Percentiles rank a stretch among this genome's conserved stretches.
phyloP scores from a whole-genome alignment of 352 stramenopile genomes.

The Pythium biforme region DNA sequence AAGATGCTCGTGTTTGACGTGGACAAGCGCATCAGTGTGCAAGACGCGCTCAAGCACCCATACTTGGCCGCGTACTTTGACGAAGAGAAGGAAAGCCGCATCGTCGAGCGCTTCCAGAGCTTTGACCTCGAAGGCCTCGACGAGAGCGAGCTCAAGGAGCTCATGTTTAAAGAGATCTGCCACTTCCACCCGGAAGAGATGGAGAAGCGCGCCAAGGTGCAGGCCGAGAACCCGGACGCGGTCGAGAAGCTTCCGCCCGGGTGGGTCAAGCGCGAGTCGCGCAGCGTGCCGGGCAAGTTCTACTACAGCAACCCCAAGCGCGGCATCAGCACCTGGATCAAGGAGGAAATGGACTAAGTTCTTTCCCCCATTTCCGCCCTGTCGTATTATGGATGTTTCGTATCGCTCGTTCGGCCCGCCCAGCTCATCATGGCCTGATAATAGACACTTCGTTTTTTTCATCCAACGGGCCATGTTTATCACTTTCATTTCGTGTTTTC shows the following conservation, averaged over 20 bases:
- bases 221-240: slow-evolving; percentile 64
- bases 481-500: slow-evolving; percentile 18
- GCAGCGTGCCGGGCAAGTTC: slow-evolving; percentile 83
- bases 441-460: slow-evolving; percentile 5
- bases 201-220: slow-evolving; percentile 82
- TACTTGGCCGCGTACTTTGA: slow-evolving; percentile 93
- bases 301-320: slow-evolving; percentile 91
- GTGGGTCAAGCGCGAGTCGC: slow-evolving; percentile 86
- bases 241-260: slow-evolving; percentile 75
- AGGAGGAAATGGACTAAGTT: slow-evolving; percentile 79
- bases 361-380: background rate
- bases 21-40: slow-evolving; percentile 93
- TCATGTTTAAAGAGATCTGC: slow-evolving; percentile 91
- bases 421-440: slow-evolving; percentile 1
- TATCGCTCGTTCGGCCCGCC: slow-evolving; percentile 13
- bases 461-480: background rate
- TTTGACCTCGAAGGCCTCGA: slow-evolving; percentile 86
- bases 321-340: slow-evolving; percentile 89
- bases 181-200: slow-evolving; percentile 88
- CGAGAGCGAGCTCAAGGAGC: slow-evolving; percentile 82
- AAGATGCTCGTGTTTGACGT: slow-evolving; percentile 93
- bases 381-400: slow-evolving; percentile 13
- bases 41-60: slow-evolving; percentile 94
- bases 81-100: slow-evolving; percentile 59
- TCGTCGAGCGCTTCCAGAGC: slow-evolving; percentile 79